Percentiles rank a stretch among this genome's conserved stretches.
phyloP scores from a whole-genome alignment of 345 rosid genomes.

The Pistacia integerrima region DNA sequence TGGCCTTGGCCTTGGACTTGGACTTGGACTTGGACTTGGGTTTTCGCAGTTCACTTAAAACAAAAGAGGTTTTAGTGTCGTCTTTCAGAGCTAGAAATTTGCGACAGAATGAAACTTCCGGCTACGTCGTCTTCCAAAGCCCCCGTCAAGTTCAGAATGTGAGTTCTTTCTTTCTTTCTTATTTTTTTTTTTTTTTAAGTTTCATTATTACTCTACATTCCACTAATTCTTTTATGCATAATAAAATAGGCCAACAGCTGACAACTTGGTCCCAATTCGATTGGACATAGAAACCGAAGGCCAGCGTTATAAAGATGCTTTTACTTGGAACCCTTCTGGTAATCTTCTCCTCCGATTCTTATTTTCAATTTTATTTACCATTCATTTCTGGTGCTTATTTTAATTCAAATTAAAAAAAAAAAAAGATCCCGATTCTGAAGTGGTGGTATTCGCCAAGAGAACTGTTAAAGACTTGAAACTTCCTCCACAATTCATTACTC shows the following conservation, averaged over 20 bases:
- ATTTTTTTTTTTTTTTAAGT: background rate
- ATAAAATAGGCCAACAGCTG: slow-evolving; percentile 73
- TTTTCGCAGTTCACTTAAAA: too few relatives aligned
- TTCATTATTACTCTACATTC: background rate
- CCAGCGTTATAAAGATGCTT: slow-evolving; percentile 84
- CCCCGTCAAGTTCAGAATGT: slow-evolving; percentile 89
- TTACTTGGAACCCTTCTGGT: slow-evolving; percentile 98
- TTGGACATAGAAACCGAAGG: slow-evolving; percentile 90
- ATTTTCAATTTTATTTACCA: background rate
- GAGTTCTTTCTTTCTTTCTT: slow-evolving; percentile 26
- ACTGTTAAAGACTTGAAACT: slow-evolving; percentile 95
- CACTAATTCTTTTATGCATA: background rate
- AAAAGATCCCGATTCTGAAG: slow-evolving; percentile 87
- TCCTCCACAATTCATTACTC: slow-evolving; percentile 75
- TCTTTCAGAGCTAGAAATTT: background rate
- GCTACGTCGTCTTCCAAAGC: slow-evolving; percentile 45
- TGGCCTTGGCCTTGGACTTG: too few relatives aligned
- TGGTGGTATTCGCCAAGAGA: slow-evolving; percentile 77
- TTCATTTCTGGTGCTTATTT: background rate
- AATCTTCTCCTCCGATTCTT: background rate
- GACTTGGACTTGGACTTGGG: too few relatives aligned
- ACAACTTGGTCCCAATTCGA: slow-evolving; percentile 87
- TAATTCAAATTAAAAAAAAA: background rate
- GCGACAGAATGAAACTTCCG: slow-evolving; percentile 42
- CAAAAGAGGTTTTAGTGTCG: too few relatives aligned